Evolutionary conservation across 805 yeast species (phyloP), one percentile per base, ranked within the genome.

Genomic region (Dipodascopsis uninucleata): DNA sequence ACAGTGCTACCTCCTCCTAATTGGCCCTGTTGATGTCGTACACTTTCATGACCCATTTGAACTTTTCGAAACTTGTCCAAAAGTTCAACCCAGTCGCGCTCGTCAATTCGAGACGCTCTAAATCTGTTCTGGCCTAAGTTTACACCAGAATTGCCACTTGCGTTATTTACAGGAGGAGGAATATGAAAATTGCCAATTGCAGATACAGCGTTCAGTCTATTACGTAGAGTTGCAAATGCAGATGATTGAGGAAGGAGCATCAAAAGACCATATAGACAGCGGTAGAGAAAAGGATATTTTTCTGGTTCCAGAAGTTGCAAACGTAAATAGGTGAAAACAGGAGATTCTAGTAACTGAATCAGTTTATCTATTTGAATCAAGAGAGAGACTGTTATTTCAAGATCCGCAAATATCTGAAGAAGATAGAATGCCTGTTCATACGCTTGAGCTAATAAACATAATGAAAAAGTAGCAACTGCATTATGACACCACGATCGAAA

Each of bases 231-330:
- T n/a, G 76, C 79, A 61, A 86, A 93, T 0, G 97, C 95, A 9
- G 85, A 76, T 0, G 96, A 86, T 62, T 93, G 98, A 0, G 98
- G 98, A 39, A 93, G 66, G 4, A 93, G 72, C 98, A 93, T 93
- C 47, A 93, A 69, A 24, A 93, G 75, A 1, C 97, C 98, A 62
- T 87, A 93, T 24, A 93, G 72, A 41, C 96, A 85, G 61, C 87
- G 86, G 71, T 82, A 85, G 26, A 93, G 67, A 58, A 75, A 84
- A 1, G 94, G 95, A 60, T 84, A 75, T 52, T 75, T 77, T 37
- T 81, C 85, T 1, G 96, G 96, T 59, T 86, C 95, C 36, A 93
- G 68, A n/a, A 93, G 69, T 64, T 90, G 96, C 43, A 93, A 69
- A 47, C 98, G 75, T 52, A 89, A 71, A 57, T 84, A 53, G 5